These are phyloP conservation scores for Lentinula guzmanii DNA, from an alignment of 768 basidiomycete genomes.

Conservation along the genomic window DNA sequence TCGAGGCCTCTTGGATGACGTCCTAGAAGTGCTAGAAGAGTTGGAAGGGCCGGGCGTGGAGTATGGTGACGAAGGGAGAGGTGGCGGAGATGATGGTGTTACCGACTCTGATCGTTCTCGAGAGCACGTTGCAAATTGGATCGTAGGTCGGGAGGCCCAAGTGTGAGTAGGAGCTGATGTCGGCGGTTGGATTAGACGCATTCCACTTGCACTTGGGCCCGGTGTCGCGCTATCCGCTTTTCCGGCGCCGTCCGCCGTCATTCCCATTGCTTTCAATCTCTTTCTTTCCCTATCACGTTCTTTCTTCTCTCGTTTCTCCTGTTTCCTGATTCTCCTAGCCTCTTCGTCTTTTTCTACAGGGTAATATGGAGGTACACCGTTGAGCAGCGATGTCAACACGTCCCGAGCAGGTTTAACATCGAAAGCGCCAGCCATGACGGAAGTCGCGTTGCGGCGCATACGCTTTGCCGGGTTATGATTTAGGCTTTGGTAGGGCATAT, in stretches of 20 bases:
- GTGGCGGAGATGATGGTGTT: constrained; percentile 53
- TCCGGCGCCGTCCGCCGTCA: constrained; percentile 15
- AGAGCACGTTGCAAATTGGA: constrained; percentile 57
- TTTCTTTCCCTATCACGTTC: constrained; percentile 48
- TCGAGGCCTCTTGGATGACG: constrained; percentile 74
- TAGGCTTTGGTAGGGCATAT: constrained; percentile 22
- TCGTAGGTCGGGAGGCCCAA: constrained; percentile 68
- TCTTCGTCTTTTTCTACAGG: constrained; percentile 59
- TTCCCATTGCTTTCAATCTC: constrained; percentile 28
- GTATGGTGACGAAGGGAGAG: constrained; percentile 51
- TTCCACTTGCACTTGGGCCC: constrained; percentile 21
- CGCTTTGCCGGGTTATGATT: constrained; percentile 31
- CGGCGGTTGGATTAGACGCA: constrained; percentile 17
- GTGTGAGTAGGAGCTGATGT: constrained; percentile 39
- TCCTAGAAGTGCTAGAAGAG: constrained; percentile 67
- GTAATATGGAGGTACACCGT: constrained; percentile 65
- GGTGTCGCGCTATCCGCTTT: constrained; percentile 23
- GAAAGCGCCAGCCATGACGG: constrained; percentile 71
- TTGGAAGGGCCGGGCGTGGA: constrained; percentile 73
- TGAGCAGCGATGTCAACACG: constrained; percentile 73
- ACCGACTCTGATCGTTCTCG: constrained; percentile 64
- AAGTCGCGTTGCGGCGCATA: constrained; percentile 60
- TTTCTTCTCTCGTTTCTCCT: constrained; percentile 47
- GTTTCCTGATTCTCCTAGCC: constrained; percentile 46
- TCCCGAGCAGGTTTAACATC: constrained; percentile 64